Percentiles rank a stretch among this genome's conserved stretches.
phyloP scores from a whole-genome alignment of 129 eudicot species.

The Pseudognaphalium luteoalbum region DNA sequence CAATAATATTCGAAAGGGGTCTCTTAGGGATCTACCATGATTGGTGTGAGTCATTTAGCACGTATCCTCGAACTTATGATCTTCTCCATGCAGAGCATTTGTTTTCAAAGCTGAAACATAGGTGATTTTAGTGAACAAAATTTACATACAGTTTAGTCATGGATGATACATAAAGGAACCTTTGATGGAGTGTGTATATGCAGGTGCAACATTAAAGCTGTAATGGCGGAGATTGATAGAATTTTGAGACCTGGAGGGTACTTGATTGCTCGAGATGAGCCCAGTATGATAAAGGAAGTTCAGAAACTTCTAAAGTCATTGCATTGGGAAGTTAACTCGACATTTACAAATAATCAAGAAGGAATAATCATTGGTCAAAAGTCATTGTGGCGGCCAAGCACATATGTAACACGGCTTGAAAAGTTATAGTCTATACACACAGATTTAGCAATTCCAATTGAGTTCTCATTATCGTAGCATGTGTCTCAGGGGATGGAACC shows the following conservation, averaged over 20 bases:
- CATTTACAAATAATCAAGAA: conserved; percentile 53
- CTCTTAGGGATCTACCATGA: conserved; percentile 25
- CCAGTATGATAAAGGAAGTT: conserved; percentile 47
- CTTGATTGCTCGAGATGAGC: conserved; percentile 70
- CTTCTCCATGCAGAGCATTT: conserved; percentile 85
- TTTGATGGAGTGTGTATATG: conserved; percentile 14
- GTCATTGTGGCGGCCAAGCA: conserved; percentile 8
- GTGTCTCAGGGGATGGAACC: background rate
- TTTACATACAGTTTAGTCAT: background rate
- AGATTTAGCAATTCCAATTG: background rate
- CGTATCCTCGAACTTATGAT: conserved; percentile 82
- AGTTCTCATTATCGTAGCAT: background rate
- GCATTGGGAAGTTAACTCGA: conserved; percentile 65
- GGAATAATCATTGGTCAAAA: conserved; percentile 58
- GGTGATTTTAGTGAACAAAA: conserved; percentile 36
- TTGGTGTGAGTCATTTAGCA: conserved; percentile 9
- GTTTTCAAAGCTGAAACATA: conserved; percentile 52
- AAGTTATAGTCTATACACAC: background rate
- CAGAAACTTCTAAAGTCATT: conserved; percentile 60
- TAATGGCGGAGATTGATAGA: conserved; percentile 71
- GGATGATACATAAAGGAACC: background rate
- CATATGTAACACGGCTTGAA: background rate
- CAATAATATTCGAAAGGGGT: conserved; percentile 76
- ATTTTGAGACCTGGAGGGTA: conserved; percentile 73
- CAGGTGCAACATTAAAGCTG: conserved; percentile 61